phyloP scores from a whole-genome alignment of 78 protist genomes.

The Guillardia theta region DNA sequence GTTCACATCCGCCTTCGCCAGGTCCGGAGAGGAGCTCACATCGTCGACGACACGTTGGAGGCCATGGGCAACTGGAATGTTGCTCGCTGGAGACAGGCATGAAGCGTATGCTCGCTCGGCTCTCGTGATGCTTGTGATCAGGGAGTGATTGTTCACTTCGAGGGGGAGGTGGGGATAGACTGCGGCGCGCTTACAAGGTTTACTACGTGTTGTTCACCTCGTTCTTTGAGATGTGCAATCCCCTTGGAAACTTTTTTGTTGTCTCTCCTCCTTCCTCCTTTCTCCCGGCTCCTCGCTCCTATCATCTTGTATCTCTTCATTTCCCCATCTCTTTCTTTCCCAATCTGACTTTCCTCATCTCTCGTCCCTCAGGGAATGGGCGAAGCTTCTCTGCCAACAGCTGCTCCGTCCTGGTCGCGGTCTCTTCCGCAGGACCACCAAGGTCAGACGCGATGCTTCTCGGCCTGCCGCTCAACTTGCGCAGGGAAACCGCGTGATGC shows the following conservation, averaged over 20 bases:
- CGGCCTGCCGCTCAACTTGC: too few relatives aligned
- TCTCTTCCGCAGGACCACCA: background rate
- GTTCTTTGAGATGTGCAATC: too few relatives aligned
- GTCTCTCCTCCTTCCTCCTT: background rate
- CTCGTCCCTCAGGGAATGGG: background rate
- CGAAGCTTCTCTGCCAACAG: background rate
- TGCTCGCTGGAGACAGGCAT: background rate
- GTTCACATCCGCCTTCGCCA: too few relatives aligned
- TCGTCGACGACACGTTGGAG: slow-evolving; percentile 26
- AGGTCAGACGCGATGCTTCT: too few relatives aligned
- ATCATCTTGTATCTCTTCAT: background rate
- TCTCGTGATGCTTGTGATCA: background rate
- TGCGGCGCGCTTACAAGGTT: slow-evolving; percentile 30
- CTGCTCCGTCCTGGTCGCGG: slow-evolving; percentile 29
- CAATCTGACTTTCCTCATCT: background rate
- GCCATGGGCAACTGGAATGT: background rate
- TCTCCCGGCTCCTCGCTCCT: background rate
- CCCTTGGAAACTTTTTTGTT: background rate
- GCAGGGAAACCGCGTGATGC: background rate
- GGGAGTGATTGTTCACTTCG: slow-evolving; percentile 15
- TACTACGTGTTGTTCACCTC: too few relatives aligned
- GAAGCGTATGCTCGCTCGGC: background rate
- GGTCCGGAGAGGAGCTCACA: slow-evolving; percentile 11
- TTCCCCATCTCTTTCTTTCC: background rate
- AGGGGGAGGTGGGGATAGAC: slow-evolving; percentile 29